Percentiles rank a stretch among this genome's conserved stretches.
phyloP scores from a whole-genome alignment of 2,329 filamentous ascomycete species.

The Pyrenophora seminiperda region DNA sequence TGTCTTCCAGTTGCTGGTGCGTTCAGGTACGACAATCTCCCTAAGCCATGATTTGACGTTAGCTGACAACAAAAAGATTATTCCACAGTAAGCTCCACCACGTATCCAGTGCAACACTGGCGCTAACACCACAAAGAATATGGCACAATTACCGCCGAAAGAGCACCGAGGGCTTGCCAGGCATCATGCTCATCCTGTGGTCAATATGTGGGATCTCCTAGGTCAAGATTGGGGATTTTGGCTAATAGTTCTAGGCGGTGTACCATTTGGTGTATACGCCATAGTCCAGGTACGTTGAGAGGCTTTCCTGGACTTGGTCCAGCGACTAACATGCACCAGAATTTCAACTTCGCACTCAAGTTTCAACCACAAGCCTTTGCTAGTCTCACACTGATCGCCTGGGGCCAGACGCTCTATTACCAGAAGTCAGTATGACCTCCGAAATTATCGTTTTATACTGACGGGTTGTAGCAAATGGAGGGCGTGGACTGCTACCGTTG shows the following conservation, averaged over 20 bases:
- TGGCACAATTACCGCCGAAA: constrained; percentile 67
- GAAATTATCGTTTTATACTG: background rate
- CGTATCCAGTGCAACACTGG: background rate
- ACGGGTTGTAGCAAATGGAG: constrained; percentile 51
- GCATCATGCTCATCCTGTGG: constrained; percentile 67
- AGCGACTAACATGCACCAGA: constrained; percentile 39
- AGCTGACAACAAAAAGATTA: constrained; percentile 33
- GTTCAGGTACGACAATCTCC: constrained; percentile 42
- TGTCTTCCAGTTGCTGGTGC: constrained; percentile 47
- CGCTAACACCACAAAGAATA: constrained; percentile 49
- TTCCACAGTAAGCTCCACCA: constrained; percentile 43
- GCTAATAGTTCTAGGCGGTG: constrained; percentile 35
- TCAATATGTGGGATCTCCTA: constrained; percentile 54
- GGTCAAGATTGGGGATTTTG: background rate
- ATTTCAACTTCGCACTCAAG: constrained; percentile 61
- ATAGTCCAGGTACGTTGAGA: constrained; percentile 53
- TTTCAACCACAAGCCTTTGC: constrained; percentile 62
- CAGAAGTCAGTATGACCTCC: constrained; percentile 46
- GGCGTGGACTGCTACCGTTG: constrained; percentile 53
- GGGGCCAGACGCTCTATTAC: constrained; percentile 60
- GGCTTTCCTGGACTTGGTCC: background rate
- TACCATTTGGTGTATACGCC: constrained; percentile 59
- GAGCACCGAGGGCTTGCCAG: constrained; percentile 65
- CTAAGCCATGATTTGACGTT: background rate
- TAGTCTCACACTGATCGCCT: constrained; percentile 56